Percentiles rank a stretch among this genome's conserved stretches.
These are phyloP conservation scores for Aspergillus sclerotiicarbonarius DNA, from an alignment of 495 filamentous ascomycete species.

Conservation along the genomic window DNA sequence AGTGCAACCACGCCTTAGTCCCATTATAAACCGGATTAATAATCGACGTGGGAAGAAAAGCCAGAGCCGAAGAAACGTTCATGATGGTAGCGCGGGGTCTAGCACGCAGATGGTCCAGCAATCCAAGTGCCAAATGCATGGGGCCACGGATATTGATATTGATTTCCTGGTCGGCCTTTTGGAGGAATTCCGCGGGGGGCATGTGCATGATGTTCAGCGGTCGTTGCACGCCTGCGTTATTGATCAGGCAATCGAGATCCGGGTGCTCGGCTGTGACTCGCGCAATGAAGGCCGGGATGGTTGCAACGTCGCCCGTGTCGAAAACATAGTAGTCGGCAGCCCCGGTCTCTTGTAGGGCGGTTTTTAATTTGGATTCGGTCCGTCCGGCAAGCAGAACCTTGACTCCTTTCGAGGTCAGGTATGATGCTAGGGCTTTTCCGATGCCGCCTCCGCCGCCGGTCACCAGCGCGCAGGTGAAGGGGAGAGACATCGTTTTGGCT, in stretches of 20 bases:
- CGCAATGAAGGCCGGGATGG: slow-evolving; percentile 38
- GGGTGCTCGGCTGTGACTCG: slow-evolving; percentile 36
- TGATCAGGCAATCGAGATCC: slow-evolving; percentile 47
- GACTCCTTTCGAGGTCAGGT: slow-evolving; percentile 39
- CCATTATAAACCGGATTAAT: slow-evolving; percentile 51
- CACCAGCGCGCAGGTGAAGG: slow-evolving; percentile 40
- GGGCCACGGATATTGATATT: slow-evolving; percentile 50
- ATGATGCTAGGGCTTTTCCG: slow-evolving; percentile 41
- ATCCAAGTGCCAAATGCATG: slow-evolving; percentile 43
- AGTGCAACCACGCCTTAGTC: slow-evolving; percentile 50
- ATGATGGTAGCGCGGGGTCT: slow-evolving; percentile 34
- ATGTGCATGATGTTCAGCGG: slow-evolving; percentile 21
- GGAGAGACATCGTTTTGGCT: too few relatives aligned
- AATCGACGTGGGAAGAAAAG: slow-evolving; percentile 38
- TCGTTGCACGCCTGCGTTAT: slow-evolving; percentile 33
- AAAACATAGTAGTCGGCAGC: slow-evolving; percentile 41
- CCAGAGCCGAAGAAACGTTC: slow-evolving; percentile 47
- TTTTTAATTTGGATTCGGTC: slow-evolving; percentile 42
- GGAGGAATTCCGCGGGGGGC: slow-evolving; percentile 18
- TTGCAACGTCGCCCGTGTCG: slow-evolving; percentile 36
- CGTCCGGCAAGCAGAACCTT: slow-evolving; percentile 47
- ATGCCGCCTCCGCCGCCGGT: slow-evolving; percentile 50
- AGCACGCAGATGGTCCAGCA: slow-evolving; percentile 41
- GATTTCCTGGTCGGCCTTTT: slow-evolving; percentile 47
- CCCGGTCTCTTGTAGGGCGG: slow-evolving; percentile 34